Percentiles rank a stretch among this genome's conserved stretches.
These are phyloP conservation scores for Aspergillus homomorphus DNA, from an alignment of 495 filamentous ascomycete species.

Conservation along the genomic window DNA sequence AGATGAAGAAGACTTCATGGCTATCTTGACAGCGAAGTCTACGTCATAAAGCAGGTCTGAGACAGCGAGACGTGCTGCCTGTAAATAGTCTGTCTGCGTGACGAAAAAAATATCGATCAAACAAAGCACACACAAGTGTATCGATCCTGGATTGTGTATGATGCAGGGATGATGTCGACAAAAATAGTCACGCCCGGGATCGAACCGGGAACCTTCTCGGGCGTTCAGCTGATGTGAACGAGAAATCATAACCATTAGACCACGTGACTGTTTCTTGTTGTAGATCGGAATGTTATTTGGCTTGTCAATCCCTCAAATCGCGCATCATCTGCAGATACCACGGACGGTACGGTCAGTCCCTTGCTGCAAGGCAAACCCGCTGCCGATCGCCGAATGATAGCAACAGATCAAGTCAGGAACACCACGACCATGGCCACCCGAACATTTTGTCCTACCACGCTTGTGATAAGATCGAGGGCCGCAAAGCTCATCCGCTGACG, in stretches of 20 bases:
- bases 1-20: conserved; percentile 30
- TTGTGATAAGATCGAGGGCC: conserved; percentile 3
- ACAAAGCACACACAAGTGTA: no score
- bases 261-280: conserved; percentile 22
- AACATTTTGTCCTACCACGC: not conserved
- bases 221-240: conserved; percentile 26
- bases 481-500: not conserved
- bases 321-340: not conserved
- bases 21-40: conserved; percentile 11
- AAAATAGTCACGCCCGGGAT: conserved; percentile 32
- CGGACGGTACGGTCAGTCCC: not conserved
- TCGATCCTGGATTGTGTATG: no score
- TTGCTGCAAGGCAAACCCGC: not conserved
- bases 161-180: not conserved
- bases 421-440: not conserved
- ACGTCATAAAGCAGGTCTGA: no score
- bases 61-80: no score
- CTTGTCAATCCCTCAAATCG: not conserved
- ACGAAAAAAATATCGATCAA: not conserved
- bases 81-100: no score
- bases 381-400: not conserved
- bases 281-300: not conserved
- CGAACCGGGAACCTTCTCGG: conserved; percentile 32
- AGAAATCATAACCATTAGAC: conserved; percentile 52
- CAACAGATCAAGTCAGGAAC: not conserved